Base-by-base conservation (phyloP, 2,329 filamentous ascomycete species). In the Cercospora sesami region DNA sequence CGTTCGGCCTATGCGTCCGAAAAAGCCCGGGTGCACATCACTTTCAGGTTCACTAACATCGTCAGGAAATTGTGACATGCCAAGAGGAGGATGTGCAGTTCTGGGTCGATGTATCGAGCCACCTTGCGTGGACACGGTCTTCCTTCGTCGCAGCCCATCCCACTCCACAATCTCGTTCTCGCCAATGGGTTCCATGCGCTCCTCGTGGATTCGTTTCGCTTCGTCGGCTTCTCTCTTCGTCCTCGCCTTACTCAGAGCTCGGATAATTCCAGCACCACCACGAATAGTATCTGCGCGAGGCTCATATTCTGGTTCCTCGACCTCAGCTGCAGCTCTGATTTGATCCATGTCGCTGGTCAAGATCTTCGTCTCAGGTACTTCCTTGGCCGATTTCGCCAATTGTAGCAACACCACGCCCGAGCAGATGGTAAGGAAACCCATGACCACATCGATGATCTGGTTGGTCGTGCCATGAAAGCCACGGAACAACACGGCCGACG, bases 301-400 rank as follows among this genome's bases (percentile, higher is more conserved):
- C 75, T 99, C 95, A 14, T 91, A 91, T 79, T 99, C 95, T n/a
- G 94, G 91, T 78, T 98, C 93, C 78, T 96, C 93, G 76, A 97
- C 93, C 75, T 97, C 92, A 58, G 92, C 94, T 70, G 98, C 95
- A 31, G 94, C 96, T 33, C 95, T 92, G 64, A 98, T 91, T 83
- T 99, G 94, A 75, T 98, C 91, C 62, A 99, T 86, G 76, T 98
- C 93, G 55, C 94, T 95, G 65, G 89, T 89, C 83, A 99, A 97
- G 45, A 99, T 89, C 33, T 94, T 93, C 0, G 93, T 86, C 78
- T 98, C 95, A 6, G 95, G 95, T 0, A 99, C 94, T 76, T 99
- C 94, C 78, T 98, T 99, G 74, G 95, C 92, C 0, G 94, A 97
- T 79, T 98, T 98, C 63, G 95, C 97, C n/a, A 99, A 87, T 78